Evolutionary conservation across 1,284 basidiomycete genomes (phyloP), one percentile per base, ranked within the genome.

Genomic region (Volvariella volvacea): DNA sequence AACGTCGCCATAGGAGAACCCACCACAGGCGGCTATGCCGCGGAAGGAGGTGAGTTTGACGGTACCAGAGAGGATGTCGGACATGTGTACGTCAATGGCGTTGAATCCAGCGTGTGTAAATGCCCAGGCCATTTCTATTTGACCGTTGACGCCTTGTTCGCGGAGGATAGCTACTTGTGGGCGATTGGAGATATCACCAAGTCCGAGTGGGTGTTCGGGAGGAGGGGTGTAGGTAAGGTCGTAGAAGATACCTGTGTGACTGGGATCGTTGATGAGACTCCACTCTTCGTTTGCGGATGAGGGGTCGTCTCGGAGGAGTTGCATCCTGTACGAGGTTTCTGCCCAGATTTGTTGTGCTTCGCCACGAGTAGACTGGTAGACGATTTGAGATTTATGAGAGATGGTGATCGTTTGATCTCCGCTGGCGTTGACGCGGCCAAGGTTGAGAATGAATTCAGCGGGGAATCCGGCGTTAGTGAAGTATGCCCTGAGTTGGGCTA

Each of bases 1-100:
- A 10, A 99, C 95, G 64, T 99, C 95, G 43, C 95, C 96, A 59
- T 97, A 99, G 9, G 94, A 97, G 75, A 99, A 99, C 4, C 95
- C 95, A 47, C 95, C 95, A 58, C 94, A 98, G 0, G 95, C 95
- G 2, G 90, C 95, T 44, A 99, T 62, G 46, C 96, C 96, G 30
- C 79, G 76, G 73, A 98, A 98, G 39, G 66, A 64, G 4, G 63
- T 50, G 16, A 99, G 74, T 34, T 71, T 74, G 39, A 84, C 66
- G 10, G 61, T 59, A 39, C 91, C 90, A 28, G 71, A 71, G 55
- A 99, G 82, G 60, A 99, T 81, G 62, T 99, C 95, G 15, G 92
- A 90, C 95, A 98, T 99, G 69, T 99, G 95, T 2, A 99, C 90
- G 59, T 99, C 96, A 47, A 98, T 71, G 3, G 93, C 85, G 50